A percentile compares a stretch with the other conserved stretches of the same genome.
Evolutionary conservation across 192 early-diverging fungal genomes (phyloP).

Genomic region (Fimicolochytrium jonesii): DNA sequence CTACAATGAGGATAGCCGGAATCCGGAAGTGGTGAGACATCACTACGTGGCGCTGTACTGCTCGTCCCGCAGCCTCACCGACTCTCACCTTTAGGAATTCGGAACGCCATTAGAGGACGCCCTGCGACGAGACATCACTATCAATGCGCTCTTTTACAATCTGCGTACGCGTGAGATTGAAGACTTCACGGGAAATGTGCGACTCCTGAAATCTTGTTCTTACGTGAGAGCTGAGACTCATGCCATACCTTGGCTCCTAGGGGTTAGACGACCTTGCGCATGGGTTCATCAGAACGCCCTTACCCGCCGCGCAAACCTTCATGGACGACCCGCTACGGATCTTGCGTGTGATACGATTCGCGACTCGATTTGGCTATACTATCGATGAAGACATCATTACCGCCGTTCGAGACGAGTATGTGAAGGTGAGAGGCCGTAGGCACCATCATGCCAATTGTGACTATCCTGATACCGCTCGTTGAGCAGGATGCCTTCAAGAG

Average conservation of each 20-base stretch:
- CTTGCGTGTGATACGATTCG: constrained; percentile 90
- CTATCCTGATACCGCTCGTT: too few species aligned
- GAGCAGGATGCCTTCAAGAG: constrained; percentile 57
- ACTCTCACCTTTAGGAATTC: constrained; percentile 44
- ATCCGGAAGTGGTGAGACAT: constrained; percentile 54
- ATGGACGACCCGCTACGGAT: constrained; percentile 93
- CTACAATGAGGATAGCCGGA: constrained; percentile 77
- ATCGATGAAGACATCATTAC: constrained; percentile 65
- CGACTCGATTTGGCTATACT: constrained; percentile 78
- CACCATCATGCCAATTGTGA: too few species aligned
- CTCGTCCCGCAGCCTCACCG: neutral
- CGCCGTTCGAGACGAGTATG: constrained; percentile 51
- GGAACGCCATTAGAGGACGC: constrained; percentile 93
- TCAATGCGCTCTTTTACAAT: constrained; percentile 98
- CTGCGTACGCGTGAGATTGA: constrained; percentile 59
- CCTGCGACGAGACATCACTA: constrained; percentile 90
- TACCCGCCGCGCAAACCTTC: constrained; percentile 85
- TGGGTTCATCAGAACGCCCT: constrained; percentile 83
- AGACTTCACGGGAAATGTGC: constrained; percentile 24
- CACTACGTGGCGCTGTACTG: neutral
- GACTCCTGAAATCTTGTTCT: neutral
- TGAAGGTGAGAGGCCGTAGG: constrained; percentile 54
- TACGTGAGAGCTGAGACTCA: neutral
- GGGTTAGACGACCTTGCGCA: constrained; percentile 70
- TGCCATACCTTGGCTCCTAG: constrained; percentile 3